These are phyloP conservation scores for Russula sp. DNA, from an alignment of 768 basidiomycete species.

Conservation along the genomic window DNA sequence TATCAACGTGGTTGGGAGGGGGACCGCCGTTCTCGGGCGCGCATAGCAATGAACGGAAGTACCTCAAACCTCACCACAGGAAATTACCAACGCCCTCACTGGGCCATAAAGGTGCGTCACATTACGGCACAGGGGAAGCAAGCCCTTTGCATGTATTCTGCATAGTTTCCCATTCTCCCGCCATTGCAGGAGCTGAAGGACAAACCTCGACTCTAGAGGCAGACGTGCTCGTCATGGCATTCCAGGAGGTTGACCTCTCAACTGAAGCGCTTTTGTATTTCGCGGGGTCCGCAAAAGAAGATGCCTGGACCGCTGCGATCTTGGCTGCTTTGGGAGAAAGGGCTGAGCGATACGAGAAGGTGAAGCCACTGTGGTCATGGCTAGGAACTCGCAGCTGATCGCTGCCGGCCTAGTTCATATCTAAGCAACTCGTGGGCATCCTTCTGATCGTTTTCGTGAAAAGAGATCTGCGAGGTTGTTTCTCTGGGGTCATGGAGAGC, in stretches of 20 bases:
- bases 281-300: constrained; percentile 53
- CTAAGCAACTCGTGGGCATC: constrained; percentile 80
- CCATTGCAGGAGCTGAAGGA: background rate
- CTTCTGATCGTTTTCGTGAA: constrained; percentile 63
- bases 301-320: constrained; percentile 61
- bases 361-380: constrained; percentile 21
- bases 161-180: background rate
- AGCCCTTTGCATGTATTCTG: background rate
- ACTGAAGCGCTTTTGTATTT: constrained; percentile 72
- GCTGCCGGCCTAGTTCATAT: constrained; percentile 42
- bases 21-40: background rate
- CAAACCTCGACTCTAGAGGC: constrained; percentile 34
- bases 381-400: background rate
- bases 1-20: constrained; percentile 56
- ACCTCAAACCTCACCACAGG: constrained; percentile 24
- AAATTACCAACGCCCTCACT: constrained; percentile 25
- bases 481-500: constrained; percentile 45
- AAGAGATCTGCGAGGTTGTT: constrained; percentile 41
- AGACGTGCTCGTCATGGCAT: constrained; percentile 67
- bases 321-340: constrained; percentile 68
- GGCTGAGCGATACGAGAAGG: constrained; percentile 58
- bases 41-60: background rate
- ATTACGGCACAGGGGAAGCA: constrained; percentile 6
- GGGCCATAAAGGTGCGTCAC: constrained; percentile 7
- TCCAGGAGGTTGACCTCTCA: constrained; percentile 77